Percentiles rank a stretch among this genome's conserved stretches.
phyloP scores from a whole-genome alignment of 257 asterid genomes.

The Rhazya stricta region DNA sequence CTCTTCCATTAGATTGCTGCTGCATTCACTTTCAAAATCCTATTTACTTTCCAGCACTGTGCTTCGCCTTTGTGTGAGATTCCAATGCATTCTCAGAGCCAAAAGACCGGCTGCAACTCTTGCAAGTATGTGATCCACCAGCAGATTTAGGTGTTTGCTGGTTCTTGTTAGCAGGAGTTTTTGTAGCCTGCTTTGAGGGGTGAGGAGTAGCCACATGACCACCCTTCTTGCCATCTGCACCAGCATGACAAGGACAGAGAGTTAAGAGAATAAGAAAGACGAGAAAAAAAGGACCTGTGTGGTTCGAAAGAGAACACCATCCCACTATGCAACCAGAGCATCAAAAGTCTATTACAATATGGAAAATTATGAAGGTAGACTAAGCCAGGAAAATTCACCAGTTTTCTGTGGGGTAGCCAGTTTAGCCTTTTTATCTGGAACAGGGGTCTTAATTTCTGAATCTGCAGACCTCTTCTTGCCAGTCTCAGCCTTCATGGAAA shows the following conservation, averaged over 20 bases:
- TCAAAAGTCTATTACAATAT: neutral
- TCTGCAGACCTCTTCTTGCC: constrained; percentile 53
- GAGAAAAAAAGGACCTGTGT: neutral
- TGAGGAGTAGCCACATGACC: constrained; percentile 89
- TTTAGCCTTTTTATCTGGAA: constrained; percentile 65
- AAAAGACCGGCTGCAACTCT: constrained; percentile 63
- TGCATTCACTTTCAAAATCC: neutral
- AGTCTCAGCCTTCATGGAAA: constrained; percentile 34
- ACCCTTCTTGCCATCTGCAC: constrained; percentile 68
- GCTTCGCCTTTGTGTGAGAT: constrained; percentile 72
- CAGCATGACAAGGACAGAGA: neutral
- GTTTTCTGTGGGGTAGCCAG: constrained; percentile 70
- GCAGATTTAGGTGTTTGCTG: constrained; percentile 60
- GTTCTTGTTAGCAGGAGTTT: constrained; percentile 58
- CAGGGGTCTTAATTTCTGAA: constrained; percentile 59
- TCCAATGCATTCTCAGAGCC: constrained; percentile 49
- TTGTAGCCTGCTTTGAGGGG: constrained; percentile 72
- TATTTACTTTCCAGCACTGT: constrained; percentile 40
- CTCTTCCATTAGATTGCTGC: neutral
- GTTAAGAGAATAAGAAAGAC: neutral
- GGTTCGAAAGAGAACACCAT: neutral
- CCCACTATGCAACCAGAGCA: neutral
- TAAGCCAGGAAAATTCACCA: constrained; percentile 36
- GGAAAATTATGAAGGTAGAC: neutral
- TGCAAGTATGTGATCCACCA: constrained; percentile 48